Percentiles rank a stretch among this genome's conserved stretches.
Conservation (phyloP, 371 early-diverging fungal genomes). For the Rhizopus sp. region DNA sequence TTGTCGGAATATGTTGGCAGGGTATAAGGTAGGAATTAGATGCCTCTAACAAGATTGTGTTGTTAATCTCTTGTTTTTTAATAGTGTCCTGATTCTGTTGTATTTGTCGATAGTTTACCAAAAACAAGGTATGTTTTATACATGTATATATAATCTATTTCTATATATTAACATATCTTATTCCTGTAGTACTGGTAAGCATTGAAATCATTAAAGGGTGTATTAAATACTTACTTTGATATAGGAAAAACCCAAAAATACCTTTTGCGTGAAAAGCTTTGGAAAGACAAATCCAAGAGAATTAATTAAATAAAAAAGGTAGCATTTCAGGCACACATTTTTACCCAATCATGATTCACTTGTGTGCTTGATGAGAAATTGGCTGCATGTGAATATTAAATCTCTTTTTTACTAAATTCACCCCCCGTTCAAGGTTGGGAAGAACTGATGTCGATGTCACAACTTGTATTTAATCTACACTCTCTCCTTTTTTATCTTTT, state of each 20-base stretch:
- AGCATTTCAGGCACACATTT: no score
- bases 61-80: not conserved
- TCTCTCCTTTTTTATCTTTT: slow-evolving; percentile 6
- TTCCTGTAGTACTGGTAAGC: slow-evolving; percentile 30
- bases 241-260: slow-evolving; percentile 45
- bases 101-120: slow-evolving; percentile 31
- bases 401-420: not conserved
- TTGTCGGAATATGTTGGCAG: slow-evolving; percentile 55
- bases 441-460: slow-evolving; percentile 17
- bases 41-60: not conserved
- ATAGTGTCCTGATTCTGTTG: slow-evolving; percentile 38
- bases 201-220: not conserved
- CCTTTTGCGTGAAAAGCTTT: slow-evolving; percentile 22
- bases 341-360: no score
- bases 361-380: no score
- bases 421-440: slow-evolving; percentile 4
- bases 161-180: not conserved
- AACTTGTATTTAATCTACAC: slow-evolving; percentile 6
- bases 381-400: no score
- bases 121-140: slow-evolving; percentile 32
- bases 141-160: not conserved
- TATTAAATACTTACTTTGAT: not conserved
- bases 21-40: slow-evolving; percentile 38
- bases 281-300: slow-evolving; percentile 25
- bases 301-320: slow-evolving; percentile 26